phyloP scores from a whole-genome alignment of 768 basidiomycete species.

The Dioszegia aurantiaca region DNA sequence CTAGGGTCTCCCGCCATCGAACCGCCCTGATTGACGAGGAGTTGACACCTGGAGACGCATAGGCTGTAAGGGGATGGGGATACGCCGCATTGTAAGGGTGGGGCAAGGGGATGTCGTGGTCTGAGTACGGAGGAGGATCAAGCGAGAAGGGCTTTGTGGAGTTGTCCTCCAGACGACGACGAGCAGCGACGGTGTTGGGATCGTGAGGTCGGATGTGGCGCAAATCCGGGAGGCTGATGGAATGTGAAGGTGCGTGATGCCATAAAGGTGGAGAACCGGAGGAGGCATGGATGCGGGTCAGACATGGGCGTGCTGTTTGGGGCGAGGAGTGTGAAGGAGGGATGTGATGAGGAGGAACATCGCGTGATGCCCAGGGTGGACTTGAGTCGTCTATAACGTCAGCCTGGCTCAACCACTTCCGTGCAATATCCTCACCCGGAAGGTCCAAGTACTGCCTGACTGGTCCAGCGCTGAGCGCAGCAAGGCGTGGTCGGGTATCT shows the following conservation, averaged over 20 bases:
- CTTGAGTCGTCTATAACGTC: not conserved
- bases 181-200: slow-evolving; percentile 1
- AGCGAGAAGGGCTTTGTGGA: slow-evolving; percentile 32
- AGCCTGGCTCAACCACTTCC: too few species aligned
- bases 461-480: not conserved
- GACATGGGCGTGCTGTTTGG: not conserved
- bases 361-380: not conserved
- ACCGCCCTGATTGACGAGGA: slow-evolving; percentile 19
- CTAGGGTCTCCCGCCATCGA: slow-evolving; percentile 27
- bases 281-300: not conserved
- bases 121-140: slow-evolving; percentile 27
- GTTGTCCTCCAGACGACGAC: slow-evolving; percentile 9
- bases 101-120: slow-evolving; percentile 33
- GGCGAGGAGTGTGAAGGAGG: not conserved
- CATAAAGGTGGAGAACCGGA: not conserved
- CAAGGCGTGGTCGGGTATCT: slow-evolving; percentile 1
- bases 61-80: slow-evolving; percentile 43
- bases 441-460: not conserved
- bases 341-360: not conserved
- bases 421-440: too few species aligned
- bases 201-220: slow-evolving; percentile 8
- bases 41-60: slow-evolving; percentile 44
- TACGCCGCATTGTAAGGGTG: slow-evolving; percentile 41
- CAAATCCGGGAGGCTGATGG: slow-evolving; percentile 7
- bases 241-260: not conserved